Conservation (phyloP, 371 early-diverging fungal genomes). For the Circinella minor region DNA sequence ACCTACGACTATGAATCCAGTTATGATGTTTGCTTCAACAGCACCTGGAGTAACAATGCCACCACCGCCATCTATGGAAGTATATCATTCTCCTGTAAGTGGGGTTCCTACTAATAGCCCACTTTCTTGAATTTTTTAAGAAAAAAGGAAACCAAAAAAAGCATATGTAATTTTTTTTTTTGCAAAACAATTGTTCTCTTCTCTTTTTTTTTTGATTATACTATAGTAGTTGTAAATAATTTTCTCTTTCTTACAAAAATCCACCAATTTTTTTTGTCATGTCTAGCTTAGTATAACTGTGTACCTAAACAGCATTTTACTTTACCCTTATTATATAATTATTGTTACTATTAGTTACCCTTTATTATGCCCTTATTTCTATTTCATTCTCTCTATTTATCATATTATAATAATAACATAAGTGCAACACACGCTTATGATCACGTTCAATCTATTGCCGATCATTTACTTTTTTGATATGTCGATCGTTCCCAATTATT, state of each 20-base stretch:
- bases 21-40: constrained; percentile 1
- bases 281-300: neutral
- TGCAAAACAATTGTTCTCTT: too few species aligned
- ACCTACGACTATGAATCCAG: constrained; percentile 9
- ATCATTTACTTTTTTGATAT: constrained; percentile 11
- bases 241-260: neutral
- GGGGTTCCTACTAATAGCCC: neutral
- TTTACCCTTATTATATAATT: too few species aligned
- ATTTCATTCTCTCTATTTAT: neutral
- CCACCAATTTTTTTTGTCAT: neutral
- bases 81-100: neutral
- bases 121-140: neutral
- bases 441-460: constrained; percentile 8
- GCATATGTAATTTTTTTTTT: too few species aligned
- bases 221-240: constrained; percentile 10
- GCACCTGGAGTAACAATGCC: neutral
- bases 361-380: neutral
- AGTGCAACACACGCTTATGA: constrained; percentile 12
- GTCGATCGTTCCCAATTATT: constrained; percentile 11
- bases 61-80: neutral
- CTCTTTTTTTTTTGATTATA: constrained; percentile 3
- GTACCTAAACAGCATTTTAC: neutral
- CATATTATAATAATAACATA: constrained; percentile 4
- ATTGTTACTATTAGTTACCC: neutral
- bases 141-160: neutral